phyloP scores from a whole-genome alignment of 192 early-diverging fungal genomes.

The Endogone sp. region DNA sequence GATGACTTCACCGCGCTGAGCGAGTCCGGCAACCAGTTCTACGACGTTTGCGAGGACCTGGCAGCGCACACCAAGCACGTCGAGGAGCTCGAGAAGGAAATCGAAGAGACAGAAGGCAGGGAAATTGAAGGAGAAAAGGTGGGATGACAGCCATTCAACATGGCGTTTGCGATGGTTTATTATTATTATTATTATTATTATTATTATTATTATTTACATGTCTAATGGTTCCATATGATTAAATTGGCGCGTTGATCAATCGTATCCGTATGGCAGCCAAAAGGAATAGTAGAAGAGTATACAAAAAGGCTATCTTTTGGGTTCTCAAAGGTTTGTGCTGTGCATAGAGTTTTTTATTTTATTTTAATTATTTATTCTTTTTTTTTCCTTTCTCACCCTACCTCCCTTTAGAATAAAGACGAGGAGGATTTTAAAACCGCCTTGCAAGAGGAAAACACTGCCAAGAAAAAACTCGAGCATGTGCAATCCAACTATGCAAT shows the following conservation, averaged over 20 bases:
- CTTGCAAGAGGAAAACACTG: not conserved
- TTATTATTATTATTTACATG: no score
- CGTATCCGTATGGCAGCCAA: not conserved
- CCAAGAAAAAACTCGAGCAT: not conserved
- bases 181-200: no score
- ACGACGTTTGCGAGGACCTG: not conserved
- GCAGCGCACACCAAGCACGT: not conserved
- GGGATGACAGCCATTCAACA: no score
- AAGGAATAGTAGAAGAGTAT: not conserved
- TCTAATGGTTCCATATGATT: no score
- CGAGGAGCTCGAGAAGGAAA: not conserved
- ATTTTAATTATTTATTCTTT: no score
- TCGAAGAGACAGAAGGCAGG: not conserved
- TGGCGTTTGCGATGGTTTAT: no score
- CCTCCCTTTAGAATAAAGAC: not conserved
- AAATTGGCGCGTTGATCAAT: no score
- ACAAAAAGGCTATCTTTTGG: not conserved
- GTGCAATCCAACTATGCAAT: not conserved
- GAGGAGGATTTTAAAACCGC: not conserved
- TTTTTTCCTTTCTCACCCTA: no score
- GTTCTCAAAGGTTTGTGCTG: not conserved
- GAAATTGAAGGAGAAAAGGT: not conserved
- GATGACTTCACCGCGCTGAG: not conserved
- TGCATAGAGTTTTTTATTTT: no score
- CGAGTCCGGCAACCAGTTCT: not conserved